Evolutionary conservation across 1,139 yeast species (phyloP).

Genomic region (Kodamaea plutei): DNA sequence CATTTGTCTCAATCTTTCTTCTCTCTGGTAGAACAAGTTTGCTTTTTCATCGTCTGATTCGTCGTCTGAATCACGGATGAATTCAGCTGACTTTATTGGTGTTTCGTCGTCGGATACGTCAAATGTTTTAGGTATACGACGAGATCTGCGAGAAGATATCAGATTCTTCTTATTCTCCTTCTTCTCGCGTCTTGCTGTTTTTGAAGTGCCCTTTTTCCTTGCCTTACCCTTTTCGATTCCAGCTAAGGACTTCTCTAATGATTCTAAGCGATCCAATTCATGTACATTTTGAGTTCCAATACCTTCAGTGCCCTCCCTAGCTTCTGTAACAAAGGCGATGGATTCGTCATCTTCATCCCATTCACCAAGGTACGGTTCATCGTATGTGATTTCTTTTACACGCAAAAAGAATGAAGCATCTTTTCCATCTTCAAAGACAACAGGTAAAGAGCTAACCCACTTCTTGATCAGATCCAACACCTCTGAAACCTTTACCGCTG

Average conservation of each 20-base stretch:
- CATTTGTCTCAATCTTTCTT: constrained; percentile 47
- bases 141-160: constrained; percentile 8
- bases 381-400: constrained; percentile 21
- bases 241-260: constrained; percentile 24
- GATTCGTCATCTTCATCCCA: constrained; percentile 21
- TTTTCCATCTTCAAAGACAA: constrained; percentile 38
- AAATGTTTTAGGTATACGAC: constrained; percentile 18
- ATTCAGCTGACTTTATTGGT: constrained; percentile 45
- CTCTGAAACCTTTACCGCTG: constrained; percentile 19
- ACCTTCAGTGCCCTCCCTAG: constrained; percentile 12
- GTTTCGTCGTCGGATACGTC: constrained; percentile 20
- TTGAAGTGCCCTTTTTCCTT: constrained; percentile 12
- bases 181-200: constrained; percentile 1
- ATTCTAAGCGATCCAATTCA: constrained; percentile 32
- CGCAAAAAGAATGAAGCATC: constrained; percentile 36
- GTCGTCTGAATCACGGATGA: constrained; percentile 62
- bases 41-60: constrained; percentile 60
- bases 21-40: constrained; percentile 53
- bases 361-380: constrained; percentile 16
- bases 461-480: constrained; percentile 25
- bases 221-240: constrained; percentile 20
- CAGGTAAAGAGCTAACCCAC: constrained; percentile 32
- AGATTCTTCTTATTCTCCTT: constrained; percentile 5
- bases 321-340: constrained; percentile 36
- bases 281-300: constrained; percentile 17